A percentile compares a stretch with the other conserved stretches of the same genome.
Conservation (phyloP, 169 alveolate species). For the Cryptosporidium ryanae region DNA sequence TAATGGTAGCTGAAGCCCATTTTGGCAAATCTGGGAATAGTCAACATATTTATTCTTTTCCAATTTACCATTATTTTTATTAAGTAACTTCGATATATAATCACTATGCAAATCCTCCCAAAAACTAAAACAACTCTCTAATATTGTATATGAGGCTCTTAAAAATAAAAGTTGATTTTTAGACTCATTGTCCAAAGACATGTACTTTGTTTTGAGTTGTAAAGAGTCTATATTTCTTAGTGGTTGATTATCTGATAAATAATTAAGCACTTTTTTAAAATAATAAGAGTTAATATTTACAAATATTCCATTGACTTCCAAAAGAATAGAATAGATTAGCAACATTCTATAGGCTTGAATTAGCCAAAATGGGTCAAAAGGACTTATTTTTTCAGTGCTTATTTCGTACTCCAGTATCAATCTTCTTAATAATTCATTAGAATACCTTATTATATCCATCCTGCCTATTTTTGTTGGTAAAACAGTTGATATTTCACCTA, state of each 20-base stretch:
- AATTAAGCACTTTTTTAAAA: constrained; percentile 11
- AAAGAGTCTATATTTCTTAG: constrained; percentile 32
- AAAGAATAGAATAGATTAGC: constrained; percentile 27
- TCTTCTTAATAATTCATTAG: constrained; percentile 40
- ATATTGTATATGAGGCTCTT: constrained; percentile 69
- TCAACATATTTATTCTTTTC: neutral
- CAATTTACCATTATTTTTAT: neutral
- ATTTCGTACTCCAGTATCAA: constrained; percentile 34
- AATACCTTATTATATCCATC: constrained; percentile 6
- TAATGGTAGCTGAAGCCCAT: constrained; percentile 68
- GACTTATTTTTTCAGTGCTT: constrained; percentile 58
- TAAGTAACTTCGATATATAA: constrained; percentile 11
- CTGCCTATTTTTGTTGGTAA: constrained; percentile 35
- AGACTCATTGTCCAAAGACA: constrained; percentile 25
- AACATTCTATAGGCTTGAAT: constrained; percentile 68
- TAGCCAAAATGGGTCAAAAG: constrained; percentile 70
- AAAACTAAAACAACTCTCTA: constrained; percentile 39
- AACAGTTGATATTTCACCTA: neutral
- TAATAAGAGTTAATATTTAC: constrained; percentile 19
- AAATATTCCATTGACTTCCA: neutral
- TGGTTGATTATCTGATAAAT: constrained; percentile 28
- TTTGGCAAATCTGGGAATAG: constrained; percentile 31
- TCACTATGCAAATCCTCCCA: constrained; percentile 49
- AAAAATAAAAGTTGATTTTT: constrained; percentile 52
- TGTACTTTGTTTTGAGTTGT: constrained; percentile 48